A percentile compares a stretch with the other conserved stretches of the same genome.
These are phyloP conservation scores for Trypanosoma melophagium DNA, from an alignment of 208 protist species.

Conservation along the genomic window DNA sequence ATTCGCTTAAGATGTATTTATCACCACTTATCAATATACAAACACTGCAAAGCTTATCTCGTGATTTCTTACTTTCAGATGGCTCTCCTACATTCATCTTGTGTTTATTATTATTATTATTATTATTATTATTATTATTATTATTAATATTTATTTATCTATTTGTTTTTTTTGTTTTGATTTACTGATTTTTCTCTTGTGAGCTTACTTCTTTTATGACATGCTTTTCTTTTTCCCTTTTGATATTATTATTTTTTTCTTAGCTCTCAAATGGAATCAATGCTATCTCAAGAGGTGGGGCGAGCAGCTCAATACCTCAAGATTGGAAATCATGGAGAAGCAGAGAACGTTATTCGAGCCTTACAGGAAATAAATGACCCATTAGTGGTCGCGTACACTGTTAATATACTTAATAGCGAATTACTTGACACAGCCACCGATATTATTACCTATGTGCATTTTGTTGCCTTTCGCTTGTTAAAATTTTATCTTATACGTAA, in stretches of 20 bases:
- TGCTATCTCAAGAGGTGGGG: conserved; percentile 29
- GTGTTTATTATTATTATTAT: conserved; percentile 5
- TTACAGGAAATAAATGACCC: conserved; percentile 39
- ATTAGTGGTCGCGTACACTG: background rate
- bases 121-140: conserved; percentile 8
- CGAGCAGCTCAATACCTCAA: conserved; percentile 52
- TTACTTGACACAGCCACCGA: conserved; percentile 21
- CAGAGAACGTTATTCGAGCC: conserved; percentile 40
- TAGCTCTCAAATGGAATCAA: conserved; percentile 30
- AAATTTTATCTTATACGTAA: conserved; percentile 51
- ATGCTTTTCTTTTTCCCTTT: conserved; percentile 4
- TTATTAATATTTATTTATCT: conserved; percentile 18
- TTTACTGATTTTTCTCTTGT: conserved; percentile 22
- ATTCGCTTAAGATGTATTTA: conserved; percentile 12
- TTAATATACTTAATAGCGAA: conserved; percentile 33
- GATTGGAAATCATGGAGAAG: conserved; percentile 54
- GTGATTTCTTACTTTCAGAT: too few species aligned
- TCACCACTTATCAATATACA: conserved; percentile 6
- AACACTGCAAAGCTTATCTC: too few species aligned
- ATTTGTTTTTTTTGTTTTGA: conserved; percentile 22
- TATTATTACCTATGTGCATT: conserved; percentile 51
- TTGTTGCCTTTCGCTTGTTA: conserved; percentile 65
- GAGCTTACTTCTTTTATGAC: background rate
- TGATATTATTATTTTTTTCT: background rate
- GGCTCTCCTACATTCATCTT: too few species aligned